These are phyloP conservation scores for Apiotrichum akiyoshidainum DNA, from an alignment of 1,284 basidiomycete genomes.

Conservation along the genomic window DNA sequence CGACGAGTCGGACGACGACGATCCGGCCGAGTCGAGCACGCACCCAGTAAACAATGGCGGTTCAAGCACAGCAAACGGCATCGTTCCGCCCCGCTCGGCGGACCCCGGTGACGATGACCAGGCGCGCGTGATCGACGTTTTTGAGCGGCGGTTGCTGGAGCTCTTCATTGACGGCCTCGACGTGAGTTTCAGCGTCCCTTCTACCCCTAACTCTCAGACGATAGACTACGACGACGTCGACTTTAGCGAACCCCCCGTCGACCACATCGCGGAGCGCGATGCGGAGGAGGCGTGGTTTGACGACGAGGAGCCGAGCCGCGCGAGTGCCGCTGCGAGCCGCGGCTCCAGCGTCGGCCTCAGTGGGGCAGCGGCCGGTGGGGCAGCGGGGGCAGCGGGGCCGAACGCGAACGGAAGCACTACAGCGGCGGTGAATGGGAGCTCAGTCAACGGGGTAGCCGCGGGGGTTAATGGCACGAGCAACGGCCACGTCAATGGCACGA, in stretches of 20 bases:
- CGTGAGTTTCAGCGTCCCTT: constrained; percentile 32
- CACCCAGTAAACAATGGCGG: not conserved
- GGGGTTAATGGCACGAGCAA: too few species aligned
- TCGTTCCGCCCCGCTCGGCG: not conserved
- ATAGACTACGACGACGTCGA: constrained; percentile 45
- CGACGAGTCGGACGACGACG: constrained; percentile 36
- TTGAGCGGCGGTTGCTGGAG: constrained; percentile 44
- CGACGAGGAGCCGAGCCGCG: constrained; percentile 39
- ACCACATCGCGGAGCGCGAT: constrained; percentile 40
- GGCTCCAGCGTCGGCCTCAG: too few species aligned
- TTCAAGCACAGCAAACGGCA: not conserved
- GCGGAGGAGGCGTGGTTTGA: constrained; percentile 48
- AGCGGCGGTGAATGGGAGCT: not conserved
- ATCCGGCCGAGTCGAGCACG: constrained; percentile 8
- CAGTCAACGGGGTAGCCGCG: not conserved
- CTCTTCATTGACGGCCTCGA: constrained; percentile 50
- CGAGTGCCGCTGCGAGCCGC: not conserved
- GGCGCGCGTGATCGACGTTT: constrained; percentile 31
- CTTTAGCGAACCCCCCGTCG: constrained; percentile 39
- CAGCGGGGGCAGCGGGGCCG: too few species aligned
- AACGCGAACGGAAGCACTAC: not conserved
- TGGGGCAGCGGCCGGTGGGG: not conserved
- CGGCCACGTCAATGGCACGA: not conserved
- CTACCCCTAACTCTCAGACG: constrained; percentile 25
- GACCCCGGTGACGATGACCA: constrained; percentile 29